Evolutionary conservation across 768 basidiomycete species (phyloP).

Genomic region (Rhizopogon rudus): DNA sequence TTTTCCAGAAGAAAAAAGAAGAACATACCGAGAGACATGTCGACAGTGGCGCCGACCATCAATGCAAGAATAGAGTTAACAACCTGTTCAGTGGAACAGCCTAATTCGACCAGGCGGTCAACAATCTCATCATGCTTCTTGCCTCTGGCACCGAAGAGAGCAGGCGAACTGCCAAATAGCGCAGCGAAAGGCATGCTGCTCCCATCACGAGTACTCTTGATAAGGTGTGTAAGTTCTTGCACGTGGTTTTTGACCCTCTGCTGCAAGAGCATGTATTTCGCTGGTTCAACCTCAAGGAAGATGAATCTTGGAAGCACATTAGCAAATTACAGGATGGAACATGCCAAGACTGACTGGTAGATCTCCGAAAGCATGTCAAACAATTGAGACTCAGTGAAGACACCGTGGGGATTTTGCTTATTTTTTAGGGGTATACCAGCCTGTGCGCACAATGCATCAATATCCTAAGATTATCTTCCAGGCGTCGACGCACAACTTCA

Average conservation of each 20-base stretch:
- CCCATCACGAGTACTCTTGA: constrained; percentile 46
- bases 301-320: constrained; percentile 47
- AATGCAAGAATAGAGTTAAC: constrained; percentile 70
- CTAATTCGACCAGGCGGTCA: constrained; percentile 51
- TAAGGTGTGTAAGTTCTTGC: constrained; percentile 47
- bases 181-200: constrained; percentile 34
- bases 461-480: neutral
- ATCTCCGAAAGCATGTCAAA: constrained; percentile 64
- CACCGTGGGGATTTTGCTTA: constrained; percentile 45
- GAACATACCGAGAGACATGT: constrained; percentile 59
- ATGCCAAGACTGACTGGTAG: constrained; percentile 44
- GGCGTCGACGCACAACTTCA: constrained; percentile 50
- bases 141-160: constrained; percentile 38
- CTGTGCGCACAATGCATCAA: constrained; percentile 28
- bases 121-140: constrained; percentile 46
- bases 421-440: constrained; percentile 68
- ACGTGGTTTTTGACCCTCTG: constrained; percentile 49
- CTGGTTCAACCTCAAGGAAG: constrained; percentile 66
- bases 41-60: constrained; percentile 61
- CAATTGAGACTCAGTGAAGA: constrained; percentile 57
- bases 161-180: constrained; percentile 41
- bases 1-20: neutral
- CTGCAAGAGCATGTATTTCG: constrained; percentile 52
- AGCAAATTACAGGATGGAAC: neutral
- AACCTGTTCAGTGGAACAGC: constrained; percentile 53